These are phyloP conservation scores for Carex parvula DNA, from an alignment of 176 grass and related monocot genomes.

Conservation along the genomic window DNA sequence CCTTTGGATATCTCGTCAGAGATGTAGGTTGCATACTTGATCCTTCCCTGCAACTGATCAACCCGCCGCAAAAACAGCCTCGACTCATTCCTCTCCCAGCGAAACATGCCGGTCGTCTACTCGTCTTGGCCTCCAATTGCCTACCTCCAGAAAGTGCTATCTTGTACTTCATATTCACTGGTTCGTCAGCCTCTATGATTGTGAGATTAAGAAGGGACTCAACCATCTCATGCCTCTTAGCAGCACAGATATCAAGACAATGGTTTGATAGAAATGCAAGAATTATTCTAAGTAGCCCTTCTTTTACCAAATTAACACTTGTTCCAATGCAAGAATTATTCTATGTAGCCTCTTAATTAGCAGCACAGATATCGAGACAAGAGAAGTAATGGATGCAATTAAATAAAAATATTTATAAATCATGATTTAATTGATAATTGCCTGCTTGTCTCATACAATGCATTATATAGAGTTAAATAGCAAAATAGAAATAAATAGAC, in stretches of 20 bases:
- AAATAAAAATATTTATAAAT: too few relatives aligned
- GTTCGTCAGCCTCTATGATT: constrained; percentile 32
- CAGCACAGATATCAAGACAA: constrained; percentile 27
- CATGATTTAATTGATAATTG: too few relatives aligned
- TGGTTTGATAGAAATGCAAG: constrained; percentile 41
- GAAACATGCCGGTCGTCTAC: constrained; percentile 32
- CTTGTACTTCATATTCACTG: constrained; percentile 42
- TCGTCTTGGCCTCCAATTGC: constrained; percentile 8
- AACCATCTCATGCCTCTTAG: constrained; percentile 38
- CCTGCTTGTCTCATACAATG: too few relatives aligned
- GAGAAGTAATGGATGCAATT: too few relatives aligned
- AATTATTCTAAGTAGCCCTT: constrained; percentile 37
- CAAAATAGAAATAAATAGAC: too few relatives aligned
- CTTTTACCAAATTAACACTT: constrained; percentile 3
- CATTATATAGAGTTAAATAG: too few relatives aligned
- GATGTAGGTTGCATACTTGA: constrained; percentile 46
- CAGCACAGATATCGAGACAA: too few relatives aligned
- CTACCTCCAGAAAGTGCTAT: constrained; percentile 30
- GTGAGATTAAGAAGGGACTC: constrained; percentile 34
- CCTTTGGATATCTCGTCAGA: constrained; percentile 51
- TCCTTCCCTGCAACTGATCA: background rate
- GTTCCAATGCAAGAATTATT: too few relatives aligned
- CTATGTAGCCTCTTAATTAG: constrained; percentile 20
- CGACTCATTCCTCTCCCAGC: constrained; percentile 48
- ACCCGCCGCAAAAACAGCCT: constrained; percentile 32